These are phyloP conservation scores for Elsinoe australis DNA, from an alignment of 2,329 filamentous ascomycete species.

Conservation along the genomic window DNA sequence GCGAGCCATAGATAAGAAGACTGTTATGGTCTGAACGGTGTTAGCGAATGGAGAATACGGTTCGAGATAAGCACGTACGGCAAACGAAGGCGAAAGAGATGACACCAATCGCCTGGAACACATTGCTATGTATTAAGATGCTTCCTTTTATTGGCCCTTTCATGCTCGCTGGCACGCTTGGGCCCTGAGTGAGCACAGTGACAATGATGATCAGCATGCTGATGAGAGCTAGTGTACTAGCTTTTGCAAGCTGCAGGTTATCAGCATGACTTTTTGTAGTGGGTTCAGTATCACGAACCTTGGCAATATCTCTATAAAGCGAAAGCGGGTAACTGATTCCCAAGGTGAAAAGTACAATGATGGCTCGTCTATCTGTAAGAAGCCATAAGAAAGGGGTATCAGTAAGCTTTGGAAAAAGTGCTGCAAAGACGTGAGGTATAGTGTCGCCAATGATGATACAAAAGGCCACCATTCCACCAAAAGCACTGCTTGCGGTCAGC, in stretches of 20 bases:
- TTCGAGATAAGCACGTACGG: constrained; percentile 44
- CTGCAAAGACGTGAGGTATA: constrained; percentile 80
- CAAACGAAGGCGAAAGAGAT: constrained; percentile 84
- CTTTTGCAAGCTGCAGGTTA: constrained; percentile 72
- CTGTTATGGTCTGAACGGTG: constrained; percentile 70
- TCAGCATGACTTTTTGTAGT: constrained; percentile 17
- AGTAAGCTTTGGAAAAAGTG: constrained; percentile 68
- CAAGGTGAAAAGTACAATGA: constrained; percentile 82
- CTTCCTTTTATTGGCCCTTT: constrained; percentile 64
- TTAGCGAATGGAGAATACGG: no score
- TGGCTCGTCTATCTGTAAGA: constrained; percentile 69
- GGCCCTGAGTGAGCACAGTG: constrained; percentile 78
- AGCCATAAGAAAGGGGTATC: constrained; percentile 72
- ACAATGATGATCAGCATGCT: constrained; percentile 88
- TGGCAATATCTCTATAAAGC: constrained; percentile 92
- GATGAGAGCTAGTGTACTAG: constrained; percentile 82
- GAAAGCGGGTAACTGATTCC: constrained; percentile 85
- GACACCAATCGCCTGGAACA: constrained; percentile 94
- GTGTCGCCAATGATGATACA: constrained; percentile 95
- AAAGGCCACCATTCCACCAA: constrained; percentile 97
- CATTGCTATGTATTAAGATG: constrained; percentile 72
- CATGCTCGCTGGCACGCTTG: constrained; percentile 61
- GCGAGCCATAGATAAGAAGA: constrained; percentile 90
- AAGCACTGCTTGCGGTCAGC: constrained; percentile 50
- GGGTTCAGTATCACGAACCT: constrained; percentile 51